phyloP scores from a whole-genome alignment of 2,329 filamentous ascomycete species.

The Diaporthe humulicola region DNA sequence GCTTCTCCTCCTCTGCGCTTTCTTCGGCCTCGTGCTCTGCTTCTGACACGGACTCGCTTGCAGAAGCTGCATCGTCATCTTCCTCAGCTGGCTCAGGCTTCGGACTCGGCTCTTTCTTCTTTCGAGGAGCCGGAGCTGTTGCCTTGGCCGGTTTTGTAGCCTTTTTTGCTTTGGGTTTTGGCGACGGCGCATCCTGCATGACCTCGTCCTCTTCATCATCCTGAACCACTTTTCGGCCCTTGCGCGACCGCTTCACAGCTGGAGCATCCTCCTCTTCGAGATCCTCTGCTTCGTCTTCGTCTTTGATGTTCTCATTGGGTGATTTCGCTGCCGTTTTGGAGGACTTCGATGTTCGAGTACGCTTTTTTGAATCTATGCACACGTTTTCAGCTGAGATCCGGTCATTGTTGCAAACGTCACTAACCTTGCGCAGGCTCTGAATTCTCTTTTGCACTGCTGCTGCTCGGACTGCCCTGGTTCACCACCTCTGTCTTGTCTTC shows the following conservation, averaged over 20 bases:
- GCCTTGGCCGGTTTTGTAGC: constrained; percentile 47
- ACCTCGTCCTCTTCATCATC: constrained; percentile 64
- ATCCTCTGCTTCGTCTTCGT: constrained; percentile 58
- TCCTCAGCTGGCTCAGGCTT: constrained; percentile 58
- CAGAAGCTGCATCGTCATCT: constrained; percentile 58
- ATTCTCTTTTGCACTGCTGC: constrained; percentile 53
- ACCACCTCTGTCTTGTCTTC: constrained; percentile 44
- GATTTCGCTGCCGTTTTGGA: constrained; percentile 43
- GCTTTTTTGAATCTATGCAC: constrained; percentile 60
- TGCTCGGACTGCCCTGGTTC: constrained; percentile 42
- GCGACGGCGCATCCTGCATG: constrained; percentile 51
- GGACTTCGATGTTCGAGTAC: constrained; percentile 48
- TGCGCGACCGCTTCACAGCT: constrained; percentile 69
- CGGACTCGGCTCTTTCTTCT: constrained; percentile 45
- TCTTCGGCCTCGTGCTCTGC: constrained; percentile 63
- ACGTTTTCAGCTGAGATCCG: constrained; percentile 15
- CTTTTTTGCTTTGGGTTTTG: constrained; percentile 43
- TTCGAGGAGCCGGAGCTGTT: background rate
- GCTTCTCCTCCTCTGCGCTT: constrained; percentile 72
- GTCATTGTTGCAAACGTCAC: constrained; percentile 34
- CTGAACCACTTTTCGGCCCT: constrained; percentile 61
- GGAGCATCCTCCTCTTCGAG: constrained; percentile 66
- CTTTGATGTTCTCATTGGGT: constrained; percentile 51
- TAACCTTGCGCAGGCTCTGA: constrained; percentile 55
- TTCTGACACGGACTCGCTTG: constrained; percentile 62